A percentile compares a stretch with the other conserved stretches of the same genome.
Evolutionary conservation across 2,329 filamentous ascomycete genomes (phyloP).

Genomic region (Calonectria honghensis): DNA sequence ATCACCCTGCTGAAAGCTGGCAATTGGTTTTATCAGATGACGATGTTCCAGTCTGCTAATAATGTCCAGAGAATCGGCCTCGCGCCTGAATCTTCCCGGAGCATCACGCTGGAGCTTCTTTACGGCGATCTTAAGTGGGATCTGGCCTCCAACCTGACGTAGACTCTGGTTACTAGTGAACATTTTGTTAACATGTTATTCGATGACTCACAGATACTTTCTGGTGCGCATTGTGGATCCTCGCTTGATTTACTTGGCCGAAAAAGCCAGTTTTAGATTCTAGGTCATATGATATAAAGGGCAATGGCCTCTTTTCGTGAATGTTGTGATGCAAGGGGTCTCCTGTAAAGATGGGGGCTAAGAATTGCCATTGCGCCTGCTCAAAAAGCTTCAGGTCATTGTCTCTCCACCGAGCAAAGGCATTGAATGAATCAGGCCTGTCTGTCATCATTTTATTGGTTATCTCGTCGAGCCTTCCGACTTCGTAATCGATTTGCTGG

Average conservation of each 20-base stretch:
- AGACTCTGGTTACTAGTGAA: not conserved
- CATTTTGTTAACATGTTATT: not conserved
- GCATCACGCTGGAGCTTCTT: constrained; percentile 1
- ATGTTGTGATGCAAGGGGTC: not conserved
- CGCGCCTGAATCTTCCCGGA: not conserved
- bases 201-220: not conserved
- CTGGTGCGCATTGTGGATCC: not conserved
- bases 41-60: not conserved
- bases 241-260: constrained; percentile 1
- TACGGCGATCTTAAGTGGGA: not conserved
- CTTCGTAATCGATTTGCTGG: not conserved
- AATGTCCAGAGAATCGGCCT: not conserved
- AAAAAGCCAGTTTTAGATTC: constrained; percentile 7
- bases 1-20: not conserved
- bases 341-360: not conserved
- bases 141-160: not conserved
- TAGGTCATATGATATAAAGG: not conserved
- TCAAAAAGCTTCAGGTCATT: not conserved
- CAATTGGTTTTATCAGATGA: constrained; percentile 2
- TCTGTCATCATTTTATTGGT: not conserved
- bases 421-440: not conserved
- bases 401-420: not conserved
- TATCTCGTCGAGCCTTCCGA: not conserved
- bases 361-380: not conserved
- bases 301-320: constrained; percentile 1